These are phyloP conservation scores for Leccinum rimulosum DNA, from an alignment of 768 basidiomycete species.

Conservation along the genomic window DNA sequence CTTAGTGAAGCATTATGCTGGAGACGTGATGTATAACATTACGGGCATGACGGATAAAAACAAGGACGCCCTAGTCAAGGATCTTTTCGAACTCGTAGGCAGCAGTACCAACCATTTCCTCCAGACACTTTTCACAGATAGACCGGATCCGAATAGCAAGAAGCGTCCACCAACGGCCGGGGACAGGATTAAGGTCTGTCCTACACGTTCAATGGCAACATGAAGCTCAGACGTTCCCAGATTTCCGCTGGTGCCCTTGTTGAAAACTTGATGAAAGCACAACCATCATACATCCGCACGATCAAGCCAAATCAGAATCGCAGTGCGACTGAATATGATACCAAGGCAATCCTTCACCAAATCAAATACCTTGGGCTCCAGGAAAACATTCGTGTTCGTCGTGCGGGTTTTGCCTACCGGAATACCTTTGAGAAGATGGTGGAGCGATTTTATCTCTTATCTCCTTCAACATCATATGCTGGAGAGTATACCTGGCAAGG, in stretches of 20 bases:
- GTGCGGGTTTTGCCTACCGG: slow-evolving; percentile 97
- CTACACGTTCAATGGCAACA: neutral
- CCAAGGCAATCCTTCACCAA: slow-evolving; percentile 94
- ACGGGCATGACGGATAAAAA: slow-evolving; percentile 99
- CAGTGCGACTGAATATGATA: slow-evolving; percentile 87
- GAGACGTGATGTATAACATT: slow-evolving; percentile 98
- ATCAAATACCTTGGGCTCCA: slow-evolving; percentile 99
- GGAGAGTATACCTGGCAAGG: slow-evolving; percentile 98
- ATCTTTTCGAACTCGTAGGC: slow-evolving; percentile 86
- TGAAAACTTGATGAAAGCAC: slow-evolving; percentile 95
- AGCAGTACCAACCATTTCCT: slow-evolving; percentile 81
- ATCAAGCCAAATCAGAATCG: slow-evolving; percentile 99
- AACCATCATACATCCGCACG: slow-evolving; percentile 97
- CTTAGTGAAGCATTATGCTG: slow-evolving; percentile 94
- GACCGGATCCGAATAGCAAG: slow-evolving; percentile 95
- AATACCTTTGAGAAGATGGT: slow-evolving; percentile 99
- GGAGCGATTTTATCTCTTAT: slow-evolving; percentile 94
- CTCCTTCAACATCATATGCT: slow-evolving; percentile 93
- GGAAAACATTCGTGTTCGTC: slow-evolving; percentile 96
- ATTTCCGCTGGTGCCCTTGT: slow-evolving; percentile 94
- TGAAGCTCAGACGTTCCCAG: slow-evolving; percentile 35
- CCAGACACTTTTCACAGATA: slow-evolving; percentile 86
- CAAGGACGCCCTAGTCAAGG: slow-evolving; percentile 95
- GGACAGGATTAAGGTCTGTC: slow-evolving; percentile 88
- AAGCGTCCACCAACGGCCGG: slow-evolving; percentile 97